Evolutionary conservation across 2,329 filamentous ascomycete genomes (phyloP), one percentile per base, ranked within the genome.

Genomic region (Daldinia eschscholtzii): DNA sequence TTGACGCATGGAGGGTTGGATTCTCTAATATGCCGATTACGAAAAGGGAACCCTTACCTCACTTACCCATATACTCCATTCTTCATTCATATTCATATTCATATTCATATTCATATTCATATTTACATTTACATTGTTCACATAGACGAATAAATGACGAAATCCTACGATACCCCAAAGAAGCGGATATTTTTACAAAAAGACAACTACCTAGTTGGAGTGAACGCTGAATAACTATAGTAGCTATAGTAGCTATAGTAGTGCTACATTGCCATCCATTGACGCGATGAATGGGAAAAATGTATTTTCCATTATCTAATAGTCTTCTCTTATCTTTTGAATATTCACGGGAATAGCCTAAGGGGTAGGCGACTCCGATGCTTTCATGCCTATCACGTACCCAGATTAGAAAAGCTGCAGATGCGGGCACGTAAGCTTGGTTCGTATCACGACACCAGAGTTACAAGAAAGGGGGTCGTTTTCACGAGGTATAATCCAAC

Each of bases 21-120:
- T 61, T 67, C 63, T 52, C 65, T 67, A 60, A 53, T 48, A 65
- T 18, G 55, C 53, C n/a, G 65, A 57, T 48, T 57, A 64, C 53
- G 60, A 46, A 57, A 64, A n/a, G 60, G 44, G 9, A 66, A 64
- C 62, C 58, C 44, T 52, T 52, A 33, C 46, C 46, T 52, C 61
- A 50, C 65, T 61, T 65, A 65, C 42, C 33, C 48, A 44, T 64
- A 64, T 50, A 65, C 20, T 23, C 20, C 20, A 23, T 35, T 9
- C 57, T 65, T 61, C 57, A 48, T 48, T 48, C 44, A 48, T 18
- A 63, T 59, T 61, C 56, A 44, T 42, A 57, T 35, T 9, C 33
- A 52, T 42, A 57, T 48, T 48, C 44, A 48, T 18, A 63, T 59
- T 61, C 56, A 44, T 42, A 57, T 35, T 9, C 33, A 52, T 42